A percentile compares a stretch with the other conserved stretches of the same genome.
phyloP scores from a whole-genome alignment of 2,329 filamentous ascomycete species.

The Kalmusia sp. region DNA sequence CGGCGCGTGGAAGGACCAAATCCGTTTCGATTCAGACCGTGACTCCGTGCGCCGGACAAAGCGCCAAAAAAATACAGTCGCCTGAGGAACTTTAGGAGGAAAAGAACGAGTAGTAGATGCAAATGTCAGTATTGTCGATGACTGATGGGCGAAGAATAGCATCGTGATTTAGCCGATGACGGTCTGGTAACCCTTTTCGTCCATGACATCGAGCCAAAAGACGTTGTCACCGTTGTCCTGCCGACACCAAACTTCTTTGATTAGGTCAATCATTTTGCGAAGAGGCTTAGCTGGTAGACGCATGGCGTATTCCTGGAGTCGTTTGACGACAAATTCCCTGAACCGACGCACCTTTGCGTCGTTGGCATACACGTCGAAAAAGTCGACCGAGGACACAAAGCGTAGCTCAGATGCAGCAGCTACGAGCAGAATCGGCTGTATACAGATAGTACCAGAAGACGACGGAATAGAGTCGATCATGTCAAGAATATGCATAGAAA shows the following conservation, averaged over 20 bases:
- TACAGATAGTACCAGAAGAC: slow-evolving; percentile 61
- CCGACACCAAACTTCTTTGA: slow-evolving; percentile 61
- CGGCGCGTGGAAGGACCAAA: not conserved
- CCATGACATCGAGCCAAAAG: slow-evolving; percentile 65
- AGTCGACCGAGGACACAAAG: slow-evolving; percentile 48
- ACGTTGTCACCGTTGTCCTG: slow-evolving; percentile 58
- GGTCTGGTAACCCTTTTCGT: slow-evolving; percentile 64
- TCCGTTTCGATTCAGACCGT: not conserved
- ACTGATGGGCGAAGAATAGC: no score
- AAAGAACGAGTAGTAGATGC: not conserved
- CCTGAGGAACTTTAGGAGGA: not conserved
- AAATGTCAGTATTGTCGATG: no score
- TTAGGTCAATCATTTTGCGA: slow-evolving; percentile 56
- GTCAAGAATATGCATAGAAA: slow-evolving; percentile 59
- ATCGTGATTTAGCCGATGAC: slow-evolving; percentile 57
- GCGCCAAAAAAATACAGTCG: not conserved
- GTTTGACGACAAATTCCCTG: slow-evolving; percentile 57
- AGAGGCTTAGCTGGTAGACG: slow-evolving; percentile 61
- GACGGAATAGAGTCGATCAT: slow-evolving; percentile 58
- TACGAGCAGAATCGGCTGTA: slow-evolving; percentile 62
- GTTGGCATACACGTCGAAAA: slow-evolving; percentile 49
- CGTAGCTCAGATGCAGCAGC: slow-evolving; percentile 60
- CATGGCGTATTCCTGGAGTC: slow-evolving; percentile 55
- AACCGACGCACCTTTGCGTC: slow-evolving; percentile 53
- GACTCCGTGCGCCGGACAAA: slow-evolving; percentile 4